Evolutionary conservation across 2,329 filamentous ascomycete genomes (phyloP).

Genomic region (Clonostachys solani): DNA sequence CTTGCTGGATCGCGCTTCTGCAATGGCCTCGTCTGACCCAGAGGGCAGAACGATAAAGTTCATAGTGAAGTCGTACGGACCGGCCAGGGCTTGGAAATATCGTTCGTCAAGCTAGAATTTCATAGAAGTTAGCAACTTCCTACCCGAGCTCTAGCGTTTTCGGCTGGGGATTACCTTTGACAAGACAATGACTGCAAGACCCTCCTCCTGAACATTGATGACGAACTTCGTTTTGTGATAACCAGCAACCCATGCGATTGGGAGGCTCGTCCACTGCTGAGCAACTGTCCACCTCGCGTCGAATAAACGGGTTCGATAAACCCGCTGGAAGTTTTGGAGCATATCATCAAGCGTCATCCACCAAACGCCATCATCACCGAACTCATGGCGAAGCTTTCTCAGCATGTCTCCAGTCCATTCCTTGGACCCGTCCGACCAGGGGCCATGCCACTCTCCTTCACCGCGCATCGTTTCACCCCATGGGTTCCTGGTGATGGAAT

Average conservation of each 20-base stretch:
- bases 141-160: too few species aligned
- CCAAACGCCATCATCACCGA: slow-evolving; percentile 62
- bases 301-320: slow-evolving; percentile 41
- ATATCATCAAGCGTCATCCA: slow-evolving; percentile 42
- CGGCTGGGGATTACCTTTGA: slow-evolving; percentile 20
- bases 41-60: slow-evolving; percentile 20
- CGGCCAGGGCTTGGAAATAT: slow-evolving; percentile 37
- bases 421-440: slow-evolving; percentile 70
- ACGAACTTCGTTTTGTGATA: slow-evolving; percentile 39
- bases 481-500: slow-evolving; percentile 49
- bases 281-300: slow-evolving; percentile 39
- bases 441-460: slow-evolving; percentile 61
- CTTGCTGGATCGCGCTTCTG: slow-evolving; percentile 2
- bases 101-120: slow-evolving; percentile 32
- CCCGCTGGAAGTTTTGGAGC: slow-evolving; percentile 35
- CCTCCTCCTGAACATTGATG: slow-evolving; percentile 32
- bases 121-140: too few species aligned
- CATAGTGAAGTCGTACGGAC: slow-evolving; percentile 35
- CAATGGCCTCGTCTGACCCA: background rate
- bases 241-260: slow-evolving; percentile 37
- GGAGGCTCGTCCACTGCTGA: slow-evolving; percentile 36
- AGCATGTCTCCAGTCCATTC: slow-evolving; percentile 75
- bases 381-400: slow-evolving; percentile 58
- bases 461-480: slow-evolving; percentile 52
- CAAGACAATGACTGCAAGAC: slow-evolving; percentile 36